A percentile compares a stretch with the other conserved stretches of the same genome.
Evolutionary conservation across 768 basidiomycete species (phyloP).

Genomic region (Pleurotus salmoneostramineus): DNA sequence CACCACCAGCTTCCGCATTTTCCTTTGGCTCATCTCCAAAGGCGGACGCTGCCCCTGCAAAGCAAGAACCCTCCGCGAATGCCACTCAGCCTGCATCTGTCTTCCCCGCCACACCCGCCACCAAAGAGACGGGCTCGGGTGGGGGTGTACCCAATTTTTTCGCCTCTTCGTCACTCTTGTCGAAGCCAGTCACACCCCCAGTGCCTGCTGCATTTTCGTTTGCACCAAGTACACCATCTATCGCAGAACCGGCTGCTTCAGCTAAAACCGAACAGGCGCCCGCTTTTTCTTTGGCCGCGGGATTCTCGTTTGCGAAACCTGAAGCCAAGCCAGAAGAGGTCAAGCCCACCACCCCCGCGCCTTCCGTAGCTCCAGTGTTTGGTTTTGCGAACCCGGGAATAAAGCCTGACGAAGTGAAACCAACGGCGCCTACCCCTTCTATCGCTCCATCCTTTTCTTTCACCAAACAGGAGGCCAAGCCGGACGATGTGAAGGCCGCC

Average conservation of each 20-base stretch:
- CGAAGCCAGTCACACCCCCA: slow-evolving; percentile 26
- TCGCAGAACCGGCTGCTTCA: background rate
- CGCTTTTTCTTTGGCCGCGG: slow-evolving; percentile 11
- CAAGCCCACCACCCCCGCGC: background rate
- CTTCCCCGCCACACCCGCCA: too few species aligned
- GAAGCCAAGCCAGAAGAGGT: background rate
- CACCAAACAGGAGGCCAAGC: slow-evolving; percentile 14
- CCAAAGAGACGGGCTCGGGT: too few species aligned
- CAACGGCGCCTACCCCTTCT: slow-evolving; percentile 10
- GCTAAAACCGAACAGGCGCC: slow-evolving; percentile 16
- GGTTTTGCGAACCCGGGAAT: slow-evolving; percentile 24
- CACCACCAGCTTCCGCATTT: background rate
- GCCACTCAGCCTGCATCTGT: too few species aligned
- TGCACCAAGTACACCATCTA: background rate
- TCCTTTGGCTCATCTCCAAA: too few species aligned
- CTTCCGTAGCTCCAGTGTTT: slow-evolving; percentile 12
- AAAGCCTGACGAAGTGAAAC: background rate
- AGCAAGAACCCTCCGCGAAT: too few species aligned
- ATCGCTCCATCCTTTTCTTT: slow-evolving; percentile 32
- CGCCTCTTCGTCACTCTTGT: slow-evolving; percentile 42
- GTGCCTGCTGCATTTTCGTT: slow-evolving; percentile 8
- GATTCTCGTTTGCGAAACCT: slow-evolving; percentile 17
- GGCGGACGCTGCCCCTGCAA: too few species aligned
- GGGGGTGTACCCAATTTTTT: slow-evolving; percentile 62
- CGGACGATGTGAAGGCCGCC: background rate